Percentiles rank a stretch among this genome's conserved stretches.
phyloP scores from a whole-genome alignment of 176 grass and related monocot genomes.

The Avena sativa region DNA sequence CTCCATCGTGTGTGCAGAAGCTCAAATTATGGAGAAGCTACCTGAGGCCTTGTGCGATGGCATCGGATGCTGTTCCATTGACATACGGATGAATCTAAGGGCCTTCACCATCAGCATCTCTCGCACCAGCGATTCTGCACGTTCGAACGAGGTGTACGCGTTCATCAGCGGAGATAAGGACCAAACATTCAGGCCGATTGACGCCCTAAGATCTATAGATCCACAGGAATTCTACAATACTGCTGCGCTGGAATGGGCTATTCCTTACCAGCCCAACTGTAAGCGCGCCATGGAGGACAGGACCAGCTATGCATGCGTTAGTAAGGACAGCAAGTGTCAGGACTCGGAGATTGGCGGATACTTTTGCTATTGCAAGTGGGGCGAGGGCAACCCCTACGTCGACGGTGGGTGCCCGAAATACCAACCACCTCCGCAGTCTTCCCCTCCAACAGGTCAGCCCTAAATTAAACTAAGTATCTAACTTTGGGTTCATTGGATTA shows the following conservation, averaged over 20 bases:
- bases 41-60: background rate
- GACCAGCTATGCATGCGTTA: background rate
- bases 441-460: too few species aligned
- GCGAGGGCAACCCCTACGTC: background rate
- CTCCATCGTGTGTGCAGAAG: background rate
- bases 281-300: background rate
- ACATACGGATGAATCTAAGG: background rate
- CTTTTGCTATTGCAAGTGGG: background rate
- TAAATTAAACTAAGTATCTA: too few species aligned
- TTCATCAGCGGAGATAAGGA: background rate
- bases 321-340: background rate
- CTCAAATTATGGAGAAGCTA: background rate
- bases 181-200: background rate
- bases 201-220: background rate
- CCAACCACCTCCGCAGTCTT: background rate
- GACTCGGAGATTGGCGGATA: background rate
- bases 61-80: background rate
- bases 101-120: constrained; percentile 16
- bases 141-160: background rate
- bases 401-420: background rate
- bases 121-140: background rate
- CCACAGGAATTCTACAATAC: too few species aligned
- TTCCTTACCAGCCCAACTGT: background rate
- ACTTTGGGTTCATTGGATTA: too few species aligned
- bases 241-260: constrained; percentile 11